These are phyloP conservation scores for Moniliophthora roreri DNA, from an alignment of 1,284 basidiomycete species.

Conservation along the genomic window DNA sequence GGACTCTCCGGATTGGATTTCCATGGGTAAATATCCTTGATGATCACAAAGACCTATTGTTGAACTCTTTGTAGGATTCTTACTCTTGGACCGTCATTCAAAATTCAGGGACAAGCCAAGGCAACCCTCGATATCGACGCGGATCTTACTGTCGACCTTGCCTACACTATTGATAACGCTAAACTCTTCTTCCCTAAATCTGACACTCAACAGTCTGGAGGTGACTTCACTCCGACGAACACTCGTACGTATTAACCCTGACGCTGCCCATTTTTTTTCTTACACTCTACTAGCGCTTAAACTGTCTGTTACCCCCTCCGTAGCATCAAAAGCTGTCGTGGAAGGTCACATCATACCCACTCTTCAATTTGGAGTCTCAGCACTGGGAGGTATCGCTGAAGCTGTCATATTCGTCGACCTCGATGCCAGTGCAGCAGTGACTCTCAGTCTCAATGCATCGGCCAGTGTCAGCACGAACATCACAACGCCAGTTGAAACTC, in stretches of 20 bases:
- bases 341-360: slow-evolving; percentile 43
- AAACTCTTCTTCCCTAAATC: slow-evolving; percentile 39
- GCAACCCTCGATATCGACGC: slow-evolving; percentile 11
- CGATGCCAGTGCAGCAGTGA: slow-evolving; percentile 32
- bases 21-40: slow-evolving; percentile 12
- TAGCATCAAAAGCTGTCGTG: slow-evolving; percentile 31
- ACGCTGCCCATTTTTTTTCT: slow-evolving; percentile 11
- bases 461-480: slow-evolving; percentile 1
- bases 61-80: slow-evolving; percentile 11
- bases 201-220: slow-evolving; percentile 15
- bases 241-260: slow-evolving; percentile 26
- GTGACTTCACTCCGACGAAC: slow-evolving; percentile 32
- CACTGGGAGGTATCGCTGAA: slow-evolving; percentile 31
- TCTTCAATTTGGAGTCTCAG: slow-evolving; percentile 36
- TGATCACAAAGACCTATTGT: not conserved
- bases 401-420: slow-evolving; percentile 39
- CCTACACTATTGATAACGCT: slow-evolving; percentile 18
- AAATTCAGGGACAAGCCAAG: slow-evolving; percentile 14
- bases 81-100: slow-evolving; percentile 13
- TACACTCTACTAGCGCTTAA: slow-evolving; percentile 26
- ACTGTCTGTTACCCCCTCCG: slow-evolving; percentile 33
- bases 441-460: slow-evolving; percentile 26
- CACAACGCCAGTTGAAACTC: not conserved
- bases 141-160: slow-evolving; percentile 16
- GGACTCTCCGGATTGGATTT: slow-evolving; percentile 18